These are phyloP conservation scores for Rhazya stricta DNA, from an alignment of 257 asterid genomes.

Conservation along the genomic window DNA sequence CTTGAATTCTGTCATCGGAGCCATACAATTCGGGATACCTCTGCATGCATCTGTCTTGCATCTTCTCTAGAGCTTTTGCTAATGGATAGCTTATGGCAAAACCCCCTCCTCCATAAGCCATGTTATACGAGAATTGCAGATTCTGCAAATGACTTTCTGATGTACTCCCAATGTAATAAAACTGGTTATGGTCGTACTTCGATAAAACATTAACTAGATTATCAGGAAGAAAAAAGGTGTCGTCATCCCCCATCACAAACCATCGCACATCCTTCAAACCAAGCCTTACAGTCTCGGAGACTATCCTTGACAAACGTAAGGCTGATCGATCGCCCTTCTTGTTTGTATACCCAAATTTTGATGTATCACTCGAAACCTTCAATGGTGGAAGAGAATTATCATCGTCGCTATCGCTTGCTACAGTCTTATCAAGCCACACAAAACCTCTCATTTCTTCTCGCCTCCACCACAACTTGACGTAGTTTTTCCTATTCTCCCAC, in stretches of 20 bases:
- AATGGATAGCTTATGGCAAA: conserved; percentile 40
- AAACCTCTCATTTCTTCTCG: conserved; percentile 30
- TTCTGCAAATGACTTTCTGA: conserved; percentile 41
- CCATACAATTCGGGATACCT: conserved; percentile 37
- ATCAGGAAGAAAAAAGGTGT: conserved; percentile 36
- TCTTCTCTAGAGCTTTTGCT: conserved; percentile 30
- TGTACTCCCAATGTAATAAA: conserved; percentile 33
- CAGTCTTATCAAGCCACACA: conserved; percentile 33
- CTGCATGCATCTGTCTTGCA: conserved; percentile 35
- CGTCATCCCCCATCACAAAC: conserved; percentile 44
- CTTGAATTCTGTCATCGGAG: conserved; percentile 40
- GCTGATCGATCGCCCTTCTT: conserved; percentile 25
- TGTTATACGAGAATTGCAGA: conserved; percentile 28
- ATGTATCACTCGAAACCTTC: conserved; percentile 29
- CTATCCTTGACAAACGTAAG: conserved; percentile 23
- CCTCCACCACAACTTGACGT: conserved; percentile 38
- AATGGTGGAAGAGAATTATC: conserved; percentile 17
- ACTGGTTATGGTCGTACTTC: conserved; percentile 35
- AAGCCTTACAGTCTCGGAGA: conserved; percentile 29
- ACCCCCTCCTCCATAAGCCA: conserved; percentile 49
- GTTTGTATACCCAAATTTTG: conserved; percentile 24
- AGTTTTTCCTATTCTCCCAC: conserved; percentile 32
- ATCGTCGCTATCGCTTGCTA: neutral
- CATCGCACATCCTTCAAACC: conserved; percentile 35
- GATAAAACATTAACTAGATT: conserved; percentile 34